Evolutionary conservation across 345 rosid species (phyloP), one percentile per base, ranked within the genome.

Genomic region (Passiflora organensis): DNA sequence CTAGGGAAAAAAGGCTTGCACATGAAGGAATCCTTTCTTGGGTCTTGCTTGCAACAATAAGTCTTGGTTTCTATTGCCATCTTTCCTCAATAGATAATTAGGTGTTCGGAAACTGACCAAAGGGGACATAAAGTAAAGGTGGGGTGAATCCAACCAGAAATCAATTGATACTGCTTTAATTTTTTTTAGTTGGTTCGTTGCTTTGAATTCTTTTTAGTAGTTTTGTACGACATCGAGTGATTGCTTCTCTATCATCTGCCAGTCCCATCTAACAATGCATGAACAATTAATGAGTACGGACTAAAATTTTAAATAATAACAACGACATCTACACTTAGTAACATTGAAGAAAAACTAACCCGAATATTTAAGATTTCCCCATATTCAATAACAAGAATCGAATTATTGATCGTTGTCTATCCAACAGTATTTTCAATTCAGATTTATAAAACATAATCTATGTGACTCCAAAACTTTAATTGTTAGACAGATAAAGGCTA

Each of bases 401-500:
- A n/a, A n/a, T n/a, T n/a, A n/a, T n/a, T n/a, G n/a, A n/a, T n/a
- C n/a, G n/a, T n/a, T n/a, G n/a, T n/a, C n/a, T n/a, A n/a, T n/a
- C n/a, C n/a, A n/a, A n/a, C n/a, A n/a, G n/a, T n/a, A n/a, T n/a
- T n/a, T n/a, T n/a, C n/a, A n/a, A n/a, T n/a, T n/a, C n/a, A n/a
- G n/a, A n/a, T n/a, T n/a, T n/a, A n/a, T n/a, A n/a, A n/a, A n/a
- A n/a, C 78, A 78, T 76, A 82, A 82, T 73, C 66, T 67, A 16
- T 58, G 76, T 72, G 79, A 44, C 75, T 76, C 84, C 83, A 79
- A 76, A 82, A 72, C 80, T 76, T 78, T 82, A 72, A 79, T 74
- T 76, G 67, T n/a, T 76, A 60, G 46, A 67, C 50, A n/a, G 72
- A 38, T 49, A 75, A 61, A 73, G 72, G 56, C 43, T 68, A 54